phyloP scores from a whole-genome alignment of 192 early-diverging fungal genomes.

The Backusella liffmaniae region DNA sequence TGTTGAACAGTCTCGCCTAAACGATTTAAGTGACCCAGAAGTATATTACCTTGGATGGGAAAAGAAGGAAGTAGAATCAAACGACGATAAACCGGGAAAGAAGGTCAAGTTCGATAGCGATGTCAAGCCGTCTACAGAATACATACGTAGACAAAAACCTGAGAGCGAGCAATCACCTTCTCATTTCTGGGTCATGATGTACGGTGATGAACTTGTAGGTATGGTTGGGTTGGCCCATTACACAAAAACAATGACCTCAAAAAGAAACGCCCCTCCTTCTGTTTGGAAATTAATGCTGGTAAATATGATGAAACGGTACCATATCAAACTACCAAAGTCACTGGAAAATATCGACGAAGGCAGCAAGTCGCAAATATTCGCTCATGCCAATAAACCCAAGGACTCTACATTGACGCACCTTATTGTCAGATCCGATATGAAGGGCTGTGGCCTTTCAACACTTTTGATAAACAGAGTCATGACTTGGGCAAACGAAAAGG shows the following conservation, averaged over 20 bases:
- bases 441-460: slow-evolving; percentile 29
- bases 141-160: slow-evolving; percentile 6
- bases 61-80: slow-evolving; percentile 22
- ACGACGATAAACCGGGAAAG: slow-evolving; percentile 23
- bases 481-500: slow-evolving; percentile 25
- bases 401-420: slow-evolving; percentile 16
- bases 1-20: slow-evolving; percentile 25
- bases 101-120: slow-evolving; percentile 22
- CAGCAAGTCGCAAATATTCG: neutral
- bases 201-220: slow-evolving; percentile 22
- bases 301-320: slow-evolving; percentile 8
- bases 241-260: slow-evolving; percentile 6
- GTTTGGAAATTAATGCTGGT: slow-evolving; percentile 14
- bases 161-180: slow-evolving; percentile 16
- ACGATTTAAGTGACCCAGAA: slow-evolving; percentile 35
- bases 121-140: slow-evolving; percentile 21
- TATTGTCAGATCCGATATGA: slow-evolving; percentile 22
- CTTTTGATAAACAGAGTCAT: slow-evolving; percentile 30
- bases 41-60: slow-evolving; percentile 28
- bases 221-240: slow-evolving; percentile 33
- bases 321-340: slow-evolving; percentile 1
- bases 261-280: neutral
- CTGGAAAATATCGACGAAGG: neutral
- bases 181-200: slow-evolving; percentile 36
- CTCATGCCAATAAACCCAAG: neutral